Evolutionary conservation across 2,329 filamentous ascomycete genomes (phyloP).

Genomic region (Aspergillus pseudoterreus): DNA sequence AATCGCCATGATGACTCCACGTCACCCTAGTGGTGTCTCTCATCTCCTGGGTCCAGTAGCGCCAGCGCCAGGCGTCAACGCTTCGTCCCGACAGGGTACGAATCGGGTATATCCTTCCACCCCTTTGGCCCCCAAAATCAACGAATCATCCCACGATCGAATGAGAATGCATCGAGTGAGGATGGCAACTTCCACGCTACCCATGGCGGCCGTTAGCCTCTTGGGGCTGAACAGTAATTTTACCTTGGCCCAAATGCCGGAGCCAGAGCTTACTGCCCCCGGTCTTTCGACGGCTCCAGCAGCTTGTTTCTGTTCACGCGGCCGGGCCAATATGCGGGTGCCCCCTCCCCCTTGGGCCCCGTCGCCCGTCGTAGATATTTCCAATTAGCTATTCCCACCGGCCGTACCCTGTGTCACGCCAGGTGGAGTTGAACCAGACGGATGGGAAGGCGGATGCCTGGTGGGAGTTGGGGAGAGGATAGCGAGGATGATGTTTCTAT

Average conservation of each 20-base stretch:
- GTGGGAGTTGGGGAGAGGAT: too few relatives aligned
- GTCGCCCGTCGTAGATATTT: slow-evolving; percentile 3
- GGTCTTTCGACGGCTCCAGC: slow-evolving; percentile 3
- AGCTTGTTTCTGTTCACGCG: slow-evolving; percentile 6
- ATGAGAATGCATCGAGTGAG: background rate
- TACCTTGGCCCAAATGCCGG: slow-evolving; percentile 7
- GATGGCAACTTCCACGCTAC: slow-evolving; percentile 3
- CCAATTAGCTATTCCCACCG: background rate
- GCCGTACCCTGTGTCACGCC: slow-evolving; percentile 1
- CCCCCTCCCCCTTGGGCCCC: slow-evolving; percentile 1
- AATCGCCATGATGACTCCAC: slow-evolving; percentile 14
- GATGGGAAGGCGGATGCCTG: background rate
- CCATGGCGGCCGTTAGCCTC: slow-evolving; percentile 10
- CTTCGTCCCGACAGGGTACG: slow-evolving; percentile 6
- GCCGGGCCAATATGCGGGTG: slow-evolving; percentile 1
- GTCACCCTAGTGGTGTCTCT: slow-evolving; percentile 9
- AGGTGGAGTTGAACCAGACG: slow-evolving; percentile 6
- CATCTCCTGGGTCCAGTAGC: slow-evolving; percentile 5
- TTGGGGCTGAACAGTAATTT: slow-evolving; percentile 19
- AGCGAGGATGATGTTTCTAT: too few relatives aligned
- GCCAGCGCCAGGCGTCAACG: slow-evolving; percentile 3
- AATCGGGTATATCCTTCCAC: slow-evolving; percentile 10
- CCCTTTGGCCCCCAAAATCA: slow-evolving; percentile 14
- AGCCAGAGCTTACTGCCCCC: slow-evolving; percentile 9
- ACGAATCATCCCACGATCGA: slow-evolving; percentile 2